Evolutionary conservation across 345 rosid species (phyloP).

Genomic region (Angophora floribunda): DNA sequence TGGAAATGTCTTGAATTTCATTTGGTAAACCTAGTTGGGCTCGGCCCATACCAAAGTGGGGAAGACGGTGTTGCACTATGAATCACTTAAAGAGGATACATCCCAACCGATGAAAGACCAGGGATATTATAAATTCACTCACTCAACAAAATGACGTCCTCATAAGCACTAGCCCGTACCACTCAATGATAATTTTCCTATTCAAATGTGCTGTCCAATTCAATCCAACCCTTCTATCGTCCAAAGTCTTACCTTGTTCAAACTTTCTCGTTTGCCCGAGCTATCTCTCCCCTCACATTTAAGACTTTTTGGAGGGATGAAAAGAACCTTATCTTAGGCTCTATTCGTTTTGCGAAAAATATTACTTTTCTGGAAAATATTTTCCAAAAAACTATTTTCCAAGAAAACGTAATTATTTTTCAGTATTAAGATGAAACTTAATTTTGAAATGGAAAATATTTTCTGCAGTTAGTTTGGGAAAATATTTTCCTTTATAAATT

Average conservation of each 20-base stretch:
- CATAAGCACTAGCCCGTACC: fast-evolving
- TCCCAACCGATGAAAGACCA: neutral
- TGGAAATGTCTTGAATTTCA: neutral
- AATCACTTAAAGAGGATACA: neutral
- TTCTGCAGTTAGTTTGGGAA: too few species aligned
- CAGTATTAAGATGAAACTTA: too few species aligned
- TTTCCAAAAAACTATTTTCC: too few species aligned
- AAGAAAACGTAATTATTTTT: too few species aligned
- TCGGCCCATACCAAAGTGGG: neutral
- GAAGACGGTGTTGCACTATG: neutral
- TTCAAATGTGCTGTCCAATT: neutral
- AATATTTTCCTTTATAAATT: too few species aligned
- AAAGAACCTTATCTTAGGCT: neutral
- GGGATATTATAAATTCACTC: neutral
- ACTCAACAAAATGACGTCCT: neutral
- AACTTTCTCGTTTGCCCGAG: neutral
- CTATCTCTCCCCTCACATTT: neutral
- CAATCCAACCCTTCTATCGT: neutral
- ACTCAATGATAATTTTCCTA: neutral
- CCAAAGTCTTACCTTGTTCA: neutral
- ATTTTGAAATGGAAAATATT: too few species aligned
- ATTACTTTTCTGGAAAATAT: too few species aligned
- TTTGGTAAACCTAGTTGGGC: neutral
- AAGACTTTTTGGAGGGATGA: neutral
- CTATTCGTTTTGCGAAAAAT: too few species aligned